A percentile compares a stretch with the other conserved stretches of the same genome.
Evolutionary conservation across 345 rosid species (phyloP).

Genomic region (Garcia nutans): DNA sequence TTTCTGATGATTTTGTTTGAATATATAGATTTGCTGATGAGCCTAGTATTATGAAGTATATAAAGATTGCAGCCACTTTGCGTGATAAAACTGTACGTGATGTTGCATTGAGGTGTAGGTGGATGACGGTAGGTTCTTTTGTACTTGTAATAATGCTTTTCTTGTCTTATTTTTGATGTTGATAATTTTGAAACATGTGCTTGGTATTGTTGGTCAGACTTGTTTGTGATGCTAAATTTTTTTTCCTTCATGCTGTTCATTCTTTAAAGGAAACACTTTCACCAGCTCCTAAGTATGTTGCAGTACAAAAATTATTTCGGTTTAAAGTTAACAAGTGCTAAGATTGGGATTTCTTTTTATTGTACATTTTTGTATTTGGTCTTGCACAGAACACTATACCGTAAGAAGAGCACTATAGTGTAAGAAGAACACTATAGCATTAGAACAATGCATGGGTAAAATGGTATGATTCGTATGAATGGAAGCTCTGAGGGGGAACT

Average conservation of each 20-base stretch:
- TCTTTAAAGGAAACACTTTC: neutral
- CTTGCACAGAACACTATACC: neutral
- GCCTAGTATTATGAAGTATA: constrained; percentile 77
- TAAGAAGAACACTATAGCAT: neutral
- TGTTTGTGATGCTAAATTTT: neutral
- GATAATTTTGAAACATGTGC: neutral
- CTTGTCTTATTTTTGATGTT: neutral
- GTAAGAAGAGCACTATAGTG: neutral
- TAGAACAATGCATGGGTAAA: neutral
- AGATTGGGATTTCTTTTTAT: neutral
- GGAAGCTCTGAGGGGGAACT: neutral
- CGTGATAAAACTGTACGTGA: constrained; percentile 89
- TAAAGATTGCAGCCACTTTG: constrained; percentile 76
- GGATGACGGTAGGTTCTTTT: constrained; percentile 66
- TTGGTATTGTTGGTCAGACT: neutral
- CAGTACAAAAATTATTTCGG: neutral
- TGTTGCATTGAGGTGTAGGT: constrained; percentile 95
- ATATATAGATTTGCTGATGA: constrained; percentile 60
- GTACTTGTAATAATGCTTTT: constrained; percentile 12
- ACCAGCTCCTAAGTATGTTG: neutral
- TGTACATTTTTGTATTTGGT: neutral
- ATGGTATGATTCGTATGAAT: neutral
- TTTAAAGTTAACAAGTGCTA: neutral
- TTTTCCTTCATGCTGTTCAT: neutral
- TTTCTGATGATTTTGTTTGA: neutral